phyloP scores from a whole-genome alignment of 441 rosid genomes.

The Erodium texanum region DNA sequence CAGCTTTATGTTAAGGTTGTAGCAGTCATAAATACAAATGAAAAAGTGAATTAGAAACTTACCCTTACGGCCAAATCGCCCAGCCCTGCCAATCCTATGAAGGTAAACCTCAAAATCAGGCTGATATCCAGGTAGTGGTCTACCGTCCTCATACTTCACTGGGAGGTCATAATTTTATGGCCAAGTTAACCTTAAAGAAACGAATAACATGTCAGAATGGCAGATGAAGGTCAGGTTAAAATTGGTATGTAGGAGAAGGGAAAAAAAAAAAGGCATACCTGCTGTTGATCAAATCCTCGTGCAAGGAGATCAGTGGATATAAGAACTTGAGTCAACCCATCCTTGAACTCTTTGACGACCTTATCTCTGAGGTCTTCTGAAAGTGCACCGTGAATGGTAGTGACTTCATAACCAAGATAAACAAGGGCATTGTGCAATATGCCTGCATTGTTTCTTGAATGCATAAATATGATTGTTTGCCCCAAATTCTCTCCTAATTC shows the following conservation, averaged over 20 bases:
- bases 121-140: slow-evolving; percentile 15
- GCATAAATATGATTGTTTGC: slow-evolving; percentile 79
- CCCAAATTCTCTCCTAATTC: too few species aligned
- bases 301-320: too few species aligned
- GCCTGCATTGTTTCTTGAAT: slow-evolving; percentile 46
- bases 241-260: not conserved
- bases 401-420: too few species aligned
- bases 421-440: too few species aligned
- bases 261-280: slow-evolving; percentile 27
- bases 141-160: slow-evolving; percentile 31
- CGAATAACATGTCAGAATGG: slow-evolving; percentile 4
- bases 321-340: too few species aligned
- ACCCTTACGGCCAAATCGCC: slow-evolving; percentile 97
- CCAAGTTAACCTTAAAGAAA: slow-evolving; percentile 66
- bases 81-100: slow-evolving; percentile 97
- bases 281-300: slow-evolving; percentile 94
- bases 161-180: slow-evolving; percentile 82
- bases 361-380: too few species aligned
- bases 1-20: not conserved
- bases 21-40: not conserved
- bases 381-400: too few species aligned
- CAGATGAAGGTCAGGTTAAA: too few species aligned
- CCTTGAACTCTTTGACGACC: too few species aligned
- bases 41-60: slow-evolving; percentile 4
- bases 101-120: slow-evolving; percentile 89